Base-by-base conservation (phyloP, 129 eudicot genomes). In the Lactuca saligna region DNA sequence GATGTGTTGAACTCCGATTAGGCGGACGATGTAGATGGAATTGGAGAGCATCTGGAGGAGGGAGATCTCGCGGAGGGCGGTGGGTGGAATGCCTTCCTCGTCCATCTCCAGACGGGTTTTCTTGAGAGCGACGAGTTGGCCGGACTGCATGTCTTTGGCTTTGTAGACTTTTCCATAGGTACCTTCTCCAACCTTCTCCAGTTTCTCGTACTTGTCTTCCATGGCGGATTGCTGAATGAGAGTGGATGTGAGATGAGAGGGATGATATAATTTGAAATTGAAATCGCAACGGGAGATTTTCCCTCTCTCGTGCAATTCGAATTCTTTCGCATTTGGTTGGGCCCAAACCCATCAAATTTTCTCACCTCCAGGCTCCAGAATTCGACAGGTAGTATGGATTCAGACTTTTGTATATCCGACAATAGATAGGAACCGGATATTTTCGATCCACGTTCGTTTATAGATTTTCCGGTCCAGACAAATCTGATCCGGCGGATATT, bases 121-220 rank as follows among this genome's bases (percentile, higher is more conserved):
- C 78, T 94, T 94, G 17, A 94, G 73, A 3, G 99, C 99, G 2
- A 94, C 99, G 54, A 94, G 75, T 58, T 89, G 87, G 0, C 99
- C 99, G 0, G 97, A 83, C 1, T 31, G 59, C 61, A 81, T 94
- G 87, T 94, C 99, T 74, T 89, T 94, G 15, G 99, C 99, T 71
- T 94, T 94, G 99, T 94, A 94, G 0, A 94, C 99, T 81, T 94
- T 94, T 2, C 99, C 99, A 73, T 94, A 94, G 3, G 99, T 94
- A 0, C 99, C 99, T 80, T 94, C 99, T 3, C 99, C 97, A 3
- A 94, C 99, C 72, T 94, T 94, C 84, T 94, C 99, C 44, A 94
- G 37, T 56, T 94, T 94, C 76, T 94, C 99, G 80, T 94, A 94
- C 42, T 89, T 87, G 48, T 89, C 97, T 82, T 83, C 88, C 38